Conservation (phyloP, 441 rosid species). For the Gossypium lobatum region DNA sequence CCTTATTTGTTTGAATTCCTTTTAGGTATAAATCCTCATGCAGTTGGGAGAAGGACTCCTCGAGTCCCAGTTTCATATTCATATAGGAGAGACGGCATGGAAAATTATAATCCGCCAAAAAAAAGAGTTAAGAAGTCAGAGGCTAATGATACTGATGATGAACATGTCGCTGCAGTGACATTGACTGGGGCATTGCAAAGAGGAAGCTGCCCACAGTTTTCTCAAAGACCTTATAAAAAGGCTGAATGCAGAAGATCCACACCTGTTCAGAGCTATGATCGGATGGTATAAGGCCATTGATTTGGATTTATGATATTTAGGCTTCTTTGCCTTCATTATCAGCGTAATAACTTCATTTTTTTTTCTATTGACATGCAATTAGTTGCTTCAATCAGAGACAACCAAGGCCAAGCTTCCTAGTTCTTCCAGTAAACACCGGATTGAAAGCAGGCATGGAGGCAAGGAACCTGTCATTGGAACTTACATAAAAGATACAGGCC, state of each 20-base stretch:
- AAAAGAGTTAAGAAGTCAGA: slow-evolving; percentile 47
- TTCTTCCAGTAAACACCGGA: slow-evolving; percentile 40
- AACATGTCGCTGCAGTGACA: slow-evolving; percentile 61
- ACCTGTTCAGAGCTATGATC: slow-evolving; percentile 48
- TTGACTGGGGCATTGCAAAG: slow-evolving; percentile 55
- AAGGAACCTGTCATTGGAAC: slow-evolving; percentile 33
- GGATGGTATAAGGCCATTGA: slow-evolving; percentile 40
- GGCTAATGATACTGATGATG: slow-evolving; percentile 46
- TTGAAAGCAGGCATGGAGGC: slow-evolving; percentile 36
- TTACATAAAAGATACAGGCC: slow-evolving; percentile 36
- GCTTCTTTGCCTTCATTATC: slow-evolving; percentile 12
- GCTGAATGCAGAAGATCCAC: slow-evolving; percentile 36
- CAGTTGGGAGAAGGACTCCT: slow-evolving; percentile 89
- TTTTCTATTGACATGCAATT: slow-evolving; percentile 20
- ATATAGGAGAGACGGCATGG: slow-evolving; percentile 38
- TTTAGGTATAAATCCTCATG: slow-evolving; percentile 62
- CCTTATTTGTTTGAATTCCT: slow-evolving; percentile 21
- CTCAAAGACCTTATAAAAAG: slow-evolving; percentile 32
- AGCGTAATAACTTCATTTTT: slow-evolving; percentile 8
- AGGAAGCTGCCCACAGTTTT: slow-evolving; percentile 58
- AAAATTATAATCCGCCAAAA: slow-evolving; percentile 33
- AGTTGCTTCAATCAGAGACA: slow-evolving; percentile 38
- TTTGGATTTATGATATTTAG: not conserved
- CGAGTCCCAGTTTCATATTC: slow-evolving; percentile 60
- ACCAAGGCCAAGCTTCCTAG: slow-evolving; percentile 32